Evolutionary conservation across 345 rosid species (phyloP).

Genomic region (Tarenaya hassleriana): DNA sequence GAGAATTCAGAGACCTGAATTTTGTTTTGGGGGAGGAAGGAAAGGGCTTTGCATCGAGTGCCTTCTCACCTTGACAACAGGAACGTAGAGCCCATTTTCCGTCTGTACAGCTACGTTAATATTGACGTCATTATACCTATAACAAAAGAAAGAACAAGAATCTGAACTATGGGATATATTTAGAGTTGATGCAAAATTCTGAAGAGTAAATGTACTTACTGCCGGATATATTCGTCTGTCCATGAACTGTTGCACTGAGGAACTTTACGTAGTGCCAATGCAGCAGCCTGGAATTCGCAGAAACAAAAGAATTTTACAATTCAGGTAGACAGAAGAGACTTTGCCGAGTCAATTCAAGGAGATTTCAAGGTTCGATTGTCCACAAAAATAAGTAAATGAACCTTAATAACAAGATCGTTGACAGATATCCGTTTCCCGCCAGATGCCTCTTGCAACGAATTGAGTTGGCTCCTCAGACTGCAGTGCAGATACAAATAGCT

Average conservation of each 20-base stretch:
- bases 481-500: conserved; percentile 23
- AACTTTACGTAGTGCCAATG: conserved; percentile 83
- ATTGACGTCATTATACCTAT: conserved; percentile 77
- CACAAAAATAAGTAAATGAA: conserved; percentile 25
- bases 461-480: conserved; percentile 77
- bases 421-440: conserved; percentile 91
- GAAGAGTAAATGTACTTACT: conserved; percentile 68
- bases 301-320: background rate
- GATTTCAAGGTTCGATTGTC: background rate
- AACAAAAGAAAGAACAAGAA: no score
- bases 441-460: conserved; percentile 77
- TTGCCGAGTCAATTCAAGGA: background rate
- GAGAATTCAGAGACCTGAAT: conserved; percentile 7
- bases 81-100: conserved; percentile 89
- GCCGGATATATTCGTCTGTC: conserved; percentile 85
- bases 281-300: conserved; percentile 71
- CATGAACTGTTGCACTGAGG: conserved; percentile 98
- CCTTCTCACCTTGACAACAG: conserved; percentile 79
- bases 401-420: conserved; percentile 98
- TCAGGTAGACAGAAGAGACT: no score
- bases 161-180: no score
- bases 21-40: conserved; percentile 2
- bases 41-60: background rate
- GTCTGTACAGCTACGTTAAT: conserved; percentile 95
- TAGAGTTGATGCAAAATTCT: no score